Evolutionary conservation across 2,329 filamentous ascomycete species (phyloP).

Genomic region (Fusarium continuum): DNA sequence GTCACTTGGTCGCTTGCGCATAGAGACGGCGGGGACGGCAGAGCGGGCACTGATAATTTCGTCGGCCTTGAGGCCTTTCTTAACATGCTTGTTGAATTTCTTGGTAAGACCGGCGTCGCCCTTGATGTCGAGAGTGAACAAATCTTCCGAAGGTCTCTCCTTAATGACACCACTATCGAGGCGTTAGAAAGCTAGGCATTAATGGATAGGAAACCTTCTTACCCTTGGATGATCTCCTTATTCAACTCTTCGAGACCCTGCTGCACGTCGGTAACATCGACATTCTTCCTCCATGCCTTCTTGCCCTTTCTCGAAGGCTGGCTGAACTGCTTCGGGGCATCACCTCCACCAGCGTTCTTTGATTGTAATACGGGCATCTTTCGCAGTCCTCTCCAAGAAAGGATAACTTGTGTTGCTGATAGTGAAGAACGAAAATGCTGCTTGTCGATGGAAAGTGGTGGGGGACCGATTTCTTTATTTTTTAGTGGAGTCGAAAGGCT

Average conservation of each 20-base stretch:
- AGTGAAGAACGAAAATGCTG: conserved; percentile 32
- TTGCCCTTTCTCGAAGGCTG: conserved; percentile 97
- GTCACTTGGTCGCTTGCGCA: conserved; percentile 77
- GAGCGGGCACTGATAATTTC: conserved; percentile 91
- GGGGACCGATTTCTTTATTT: conserved; percentile 43
- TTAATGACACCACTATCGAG: conserved; percentile 77
- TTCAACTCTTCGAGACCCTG: conserved; percentile 84
- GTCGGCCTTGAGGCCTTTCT: conserved; percentile 86
- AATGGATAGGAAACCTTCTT: conserved; percentile 39
- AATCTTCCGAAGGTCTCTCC: conserved; percentile 82
- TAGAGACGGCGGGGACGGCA: conserved; percentile 78
- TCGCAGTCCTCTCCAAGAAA: conserved; percentile 29
- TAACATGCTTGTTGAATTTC: conserved; percentile 70
- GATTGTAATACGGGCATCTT: conserved; percentile 64
- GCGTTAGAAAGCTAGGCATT: conserved; percentile 22
- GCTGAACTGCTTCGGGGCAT: conserved; percentile 80
- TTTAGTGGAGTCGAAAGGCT: conserved; percentile 40
- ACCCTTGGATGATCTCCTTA: conserved; percentile 92
- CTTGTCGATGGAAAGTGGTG: conserved; percentile 39
- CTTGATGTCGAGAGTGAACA: conserved; percentile 83
- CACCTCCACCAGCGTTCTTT: conserved; percentile 55
- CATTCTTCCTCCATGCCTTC: conserved; percentile 98
- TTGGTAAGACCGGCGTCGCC: conserved; percentile 74
- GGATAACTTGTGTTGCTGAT: conserved; percentile 17
- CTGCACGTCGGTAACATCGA: conserved; percentile 88